Evolutionary conservation across 73 alveolate genomes (phyloP), one percentile per base, ranked within the genome.

Genomic region (Symbiodinium pilosum): DNA sequence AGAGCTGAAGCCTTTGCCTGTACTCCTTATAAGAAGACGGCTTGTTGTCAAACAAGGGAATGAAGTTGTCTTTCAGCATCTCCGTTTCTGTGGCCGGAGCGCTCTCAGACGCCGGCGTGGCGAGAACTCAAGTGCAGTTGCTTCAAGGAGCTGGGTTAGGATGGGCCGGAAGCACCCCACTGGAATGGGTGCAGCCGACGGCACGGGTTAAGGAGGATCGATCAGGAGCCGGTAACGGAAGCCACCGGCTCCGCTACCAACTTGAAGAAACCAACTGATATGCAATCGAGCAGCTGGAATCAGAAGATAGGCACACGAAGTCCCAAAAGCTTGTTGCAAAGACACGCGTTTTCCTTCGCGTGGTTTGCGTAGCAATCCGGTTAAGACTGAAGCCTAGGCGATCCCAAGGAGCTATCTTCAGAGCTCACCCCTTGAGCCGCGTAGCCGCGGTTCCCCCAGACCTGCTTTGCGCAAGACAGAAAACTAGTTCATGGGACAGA

Each of bases 191-290:
- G 59, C 59, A 6, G 34, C 3, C 73, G 34, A 32, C 3, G 73
- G 73, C 32, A 56, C 73, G 34, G 73, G 14, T 14, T 14, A 47
- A 47, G 59, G 59, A 14, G 59, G 21, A 6, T 47, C 21, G 59
- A 14, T 47, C 59, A 6, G 59, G 59, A 47, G 59, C 21, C 59
- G 59, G 59, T 9, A 47, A 32, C 73, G 34, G 32, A 6, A 32
- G 73, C 73, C 32, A 56, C 73, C 73, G 73, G 73, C 73, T 56
- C 73, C 73, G 73, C 73, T 56, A 16, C 73, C 73, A 56, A 56
- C 73, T 56, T 56, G 14, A 56, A 56, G n/a, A 3, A 6, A 16
- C 34, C 73, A 56, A 20, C 32, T 16, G 9, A 6, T 3, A 6
- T 16, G 26, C 73, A 47, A 47, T 14, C 6, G 59, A 47, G 59